These are phyloP conservation scores for Flaveria floridana DNA, from an alignment of 140 eudicot species.

Conservation along the genomic window DNA sequence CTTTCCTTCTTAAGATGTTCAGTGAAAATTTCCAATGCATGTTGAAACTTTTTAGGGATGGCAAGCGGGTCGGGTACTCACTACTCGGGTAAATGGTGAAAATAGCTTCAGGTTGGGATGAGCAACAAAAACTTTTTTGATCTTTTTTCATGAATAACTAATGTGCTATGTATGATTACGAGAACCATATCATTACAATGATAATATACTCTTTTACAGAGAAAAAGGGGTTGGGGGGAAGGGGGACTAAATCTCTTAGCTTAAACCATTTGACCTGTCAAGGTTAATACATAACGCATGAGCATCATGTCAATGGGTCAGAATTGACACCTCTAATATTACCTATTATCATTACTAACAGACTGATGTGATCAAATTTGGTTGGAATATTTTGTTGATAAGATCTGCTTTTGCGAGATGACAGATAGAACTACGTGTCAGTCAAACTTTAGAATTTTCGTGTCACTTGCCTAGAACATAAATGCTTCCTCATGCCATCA, in stretches of 20 bases:
- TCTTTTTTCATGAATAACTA: background rate
- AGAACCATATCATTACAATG: background rate
- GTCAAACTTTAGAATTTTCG: background rate
- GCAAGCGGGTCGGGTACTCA: background rate
- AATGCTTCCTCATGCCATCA: conserved; percentile 10
- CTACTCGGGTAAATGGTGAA: background rate
- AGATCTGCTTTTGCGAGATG: background rate
- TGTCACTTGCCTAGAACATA: background rate
- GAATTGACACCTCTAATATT: background rate
- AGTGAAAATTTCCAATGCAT: background rate
- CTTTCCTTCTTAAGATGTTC: background rate
- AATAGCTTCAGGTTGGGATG: background rate
- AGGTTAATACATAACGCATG: background rate
- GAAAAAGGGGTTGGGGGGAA: too few species aligned
- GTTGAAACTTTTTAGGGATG: background rate
- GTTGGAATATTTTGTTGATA: background rate
- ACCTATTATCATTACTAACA: background rate
- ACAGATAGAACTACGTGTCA: background rate
- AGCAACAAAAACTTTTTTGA: background rate
- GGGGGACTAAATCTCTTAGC: background rate
- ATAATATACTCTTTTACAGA: background rate
- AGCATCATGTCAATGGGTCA: background rate
- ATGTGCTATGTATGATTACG: background rate
- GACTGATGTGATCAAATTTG: background rate
- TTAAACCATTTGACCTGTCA: background rate